Percentiles rank a stretch among this genome's conserved stretches.
Evolutionary conservation across 2,329 filamentous ascomycete genomes (phyloP).

Genomic region (Hymenoscyphus scutula): DNA sequence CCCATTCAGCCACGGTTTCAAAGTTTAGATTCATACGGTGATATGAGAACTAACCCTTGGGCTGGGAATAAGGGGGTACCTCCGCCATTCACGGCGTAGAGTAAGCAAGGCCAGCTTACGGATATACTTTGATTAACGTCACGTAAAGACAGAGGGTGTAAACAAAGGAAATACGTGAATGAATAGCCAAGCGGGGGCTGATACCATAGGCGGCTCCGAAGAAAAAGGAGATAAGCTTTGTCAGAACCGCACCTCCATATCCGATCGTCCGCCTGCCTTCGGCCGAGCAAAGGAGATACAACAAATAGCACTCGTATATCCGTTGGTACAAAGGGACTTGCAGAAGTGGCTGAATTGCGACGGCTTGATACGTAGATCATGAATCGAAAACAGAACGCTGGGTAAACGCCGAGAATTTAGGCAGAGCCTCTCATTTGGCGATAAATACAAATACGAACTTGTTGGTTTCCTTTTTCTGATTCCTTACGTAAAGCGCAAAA

Average conservation of each 20-base stretch:
- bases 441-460: not conserved
- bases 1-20: not conserved
- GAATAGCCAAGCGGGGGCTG: not conserved
- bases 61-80: not conserved
- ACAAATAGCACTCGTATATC: not conserved
- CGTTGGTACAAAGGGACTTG: not conserved
- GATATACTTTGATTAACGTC: not conserved
- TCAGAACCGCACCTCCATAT: not conserved
- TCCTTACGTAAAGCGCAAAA: too few species aligned
- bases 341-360: not conserved
- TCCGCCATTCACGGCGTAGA: not conserved
- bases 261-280: not conserved
- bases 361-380: not conserved
- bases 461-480: not conserved
- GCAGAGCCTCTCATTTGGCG: not conserved
- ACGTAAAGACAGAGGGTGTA: not conserved
- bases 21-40: not conserved
- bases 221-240: not conserved
- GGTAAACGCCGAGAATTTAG: not conserved
- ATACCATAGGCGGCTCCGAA: too few species aligned
- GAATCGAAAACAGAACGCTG: not conserved
- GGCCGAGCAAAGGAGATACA: not conserved
- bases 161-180: not conserved
- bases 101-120: not conserved
- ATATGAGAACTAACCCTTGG: not conserved